Evolutionary conservation across 2,329 filamentous ascomycete species (phyloP), one percentile per base, ranked within the genome.

Genomic region (Fusarium brevicatenulatum): DNA sequence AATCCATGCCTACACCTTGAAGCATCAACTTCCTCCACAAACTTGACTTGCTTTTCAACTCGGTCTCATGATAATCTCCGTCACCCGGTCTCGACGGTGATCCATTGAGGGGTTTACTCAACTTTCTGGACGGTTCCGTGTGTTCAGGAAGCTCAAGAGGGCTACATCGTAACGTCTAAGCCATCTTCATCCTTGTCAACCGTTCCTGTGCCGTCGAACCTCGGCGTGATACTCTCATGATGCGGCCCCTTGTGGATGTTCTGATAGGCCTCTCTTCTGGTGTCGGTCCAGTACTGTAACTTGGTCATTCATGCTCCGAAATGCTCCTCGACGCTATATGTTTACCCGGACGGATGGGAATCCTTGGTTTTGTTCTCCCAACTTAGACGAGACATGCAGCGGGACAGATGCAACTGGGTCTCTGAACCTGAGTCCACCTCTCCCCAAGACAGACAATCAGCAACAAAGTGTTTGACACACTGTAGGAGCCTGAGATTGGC

Each of bases 361-460:
- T 50, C 59, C 63, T n/a, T 49, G n/a, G 25, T 32, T 42, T 30
- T 34, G 15, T 42, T 42, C 32, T 28, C 15, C 18, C 25, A 25
- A 30, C 43, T 43, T 71, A 73, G 54, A 73, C 70, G 70, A 73
- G 34, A 68, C 46, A 9, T 73, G 70, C 70, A 61, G 68, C 36
- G 34, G 25, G 23, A 10, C 34, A n/a, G 9, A 44, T 43, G 28
- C 25, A 34, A 19, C 36, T 52, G 23, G 32, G 21, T 30, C 25
- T 23, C 30, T 13, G 25, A 43, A 23, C 37, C 28, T 30, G 28
- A 23, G 28, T 18, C 36, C 28, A 32, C 18, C 39, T 57, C 43
- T 30, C 15, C 30, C n/a, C n/a, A 18, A 15, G n/a, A 42, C 18
- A n/a, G 23, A n/a, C 28, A 7, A 47, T 47, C 36, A 30, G 23